Evolutionary conservation across 495 filamentous ascomycete genomes (phyloP).

Genomic region (Penicillium egyptiacum): DNA sequence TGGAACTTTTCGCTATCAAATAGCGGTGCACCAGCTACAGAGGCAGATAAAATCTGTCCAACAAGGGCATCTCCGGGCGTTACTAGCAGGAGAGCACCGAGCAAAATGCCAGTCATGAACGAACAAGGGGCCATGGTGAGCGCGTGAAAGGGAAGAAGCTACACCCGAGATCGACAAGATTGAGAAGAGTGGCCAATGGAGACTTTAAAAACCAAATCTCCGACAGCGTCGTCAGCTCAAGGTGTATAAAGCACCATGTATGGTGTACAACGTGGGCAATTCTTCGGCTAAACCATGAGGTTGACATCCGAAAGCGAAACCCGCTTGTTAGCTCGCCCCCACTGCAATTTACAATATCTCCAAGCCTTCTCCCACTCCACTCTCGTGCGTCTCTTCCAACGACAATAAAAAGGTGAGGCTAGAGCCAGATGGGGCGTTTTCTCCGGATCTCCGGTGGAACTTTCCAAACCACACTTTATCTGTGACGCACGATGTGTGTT

Average conservation of each 20-base stretch:
- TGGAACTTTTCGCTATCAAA: slow-evolving; percentile 46
- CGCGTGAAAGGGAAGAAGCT: neutral
- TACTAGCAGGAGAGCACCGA: slow-evolving; percentile 16
- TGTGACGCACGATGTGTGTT: neutral
- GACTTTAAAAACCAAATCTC: slow-evolving; percentile 10
- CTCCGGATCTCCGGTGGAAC: neutral
- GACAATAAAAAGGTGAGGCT: neutral
- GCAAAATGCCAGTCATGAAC: slow-evolving; percentile 8
- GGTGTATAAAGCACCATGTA: too few species aligned
- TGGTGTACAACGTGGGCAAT: too few species aligned
- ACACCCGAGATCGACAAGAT: too few species aligned
- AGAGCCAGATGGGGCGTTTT: neutral
- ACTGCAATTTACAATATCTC: neutral
- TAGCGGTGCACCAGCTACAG: slow-evolving; percentile 24
- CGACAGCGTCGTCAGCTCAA: too few species aligned
- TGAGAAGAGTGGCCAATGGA: neutral
- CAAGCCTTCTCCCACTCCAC: slow-evolving; percentile 3
- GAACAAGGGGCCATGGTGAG: slow-evolving; percentile 19
- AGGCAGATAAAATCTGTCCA: slow-evolving; percentile 15
- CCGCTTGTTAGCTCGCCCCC: neutral
- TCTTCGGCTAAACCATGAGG: neutral
- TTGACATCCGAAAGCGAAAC: neutral
- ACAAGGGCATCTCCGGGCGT: slow-evolving; percentile 13
- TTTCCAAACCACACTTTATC: neutral
- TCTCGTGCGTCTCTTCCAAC: neutral